Base-by-base conservation (phyloP, 352 stramenopile genomes). In the Globisporangium iwayamae region DNA sequence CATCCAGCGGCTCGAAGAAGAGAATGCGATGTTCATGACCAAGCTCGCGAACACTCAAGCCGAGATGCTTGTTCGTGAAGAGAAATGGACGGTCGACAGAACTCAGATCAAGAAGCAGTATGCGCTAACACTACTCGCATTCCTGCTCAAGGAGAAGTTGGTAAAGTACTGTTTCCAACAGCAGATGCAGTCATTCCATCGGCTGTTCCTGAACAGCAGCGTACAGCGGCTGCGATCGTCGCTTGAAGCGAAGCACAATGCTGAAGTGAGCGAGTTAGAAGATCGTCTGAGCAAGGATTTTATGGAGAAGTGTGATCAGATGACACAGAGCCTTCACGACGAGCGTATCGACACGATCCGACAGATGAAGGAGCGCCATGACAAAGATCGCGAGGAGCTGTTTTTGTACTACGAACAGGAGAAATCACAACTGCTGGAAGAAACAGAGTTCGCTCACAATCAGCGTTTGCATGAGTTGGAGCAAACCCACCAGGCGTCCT, bases 291-390 rank as follows among this genome's bases (percentile, higher is more conserved):
- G 65, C 9, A 68, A 71, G 1, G 63, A 85, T 25, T 87, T 76
- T n/a, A 78, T 80, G 57, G 68, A 74, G 16, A 87, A 86, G 65
- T 89, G 79, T 43, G 79, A 89, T 20, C 69, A 85, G 46, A 72
- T 91, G 59, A 75, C 76, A 1, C 76, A 89, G 52, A 70, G 66
- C 0, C 71, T 89, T 9, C 70, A 83, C 22, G 65, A 78, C n/a
- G 78, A 87, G 47, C 70, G 78, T 28, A 62, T 83, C 1, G 69
- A 79, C 4, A 70, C 72, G 1, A 65, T 91, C n/a, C 52, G 65
- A 18, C 60, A 69, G 41, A 73, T 84, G 60, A 79, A 83, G 18
- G 71, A 78, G 10, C 58, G 70, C 0, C 74, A 86, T 34, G 67
- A 81, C 8, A 70, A 70, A 47, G 82, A 90, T 30, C 75, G 83